Evolutionary conservation across 306 rosid genomes (phyloP).

Genomic region (Malus sylvestris): DNA sequence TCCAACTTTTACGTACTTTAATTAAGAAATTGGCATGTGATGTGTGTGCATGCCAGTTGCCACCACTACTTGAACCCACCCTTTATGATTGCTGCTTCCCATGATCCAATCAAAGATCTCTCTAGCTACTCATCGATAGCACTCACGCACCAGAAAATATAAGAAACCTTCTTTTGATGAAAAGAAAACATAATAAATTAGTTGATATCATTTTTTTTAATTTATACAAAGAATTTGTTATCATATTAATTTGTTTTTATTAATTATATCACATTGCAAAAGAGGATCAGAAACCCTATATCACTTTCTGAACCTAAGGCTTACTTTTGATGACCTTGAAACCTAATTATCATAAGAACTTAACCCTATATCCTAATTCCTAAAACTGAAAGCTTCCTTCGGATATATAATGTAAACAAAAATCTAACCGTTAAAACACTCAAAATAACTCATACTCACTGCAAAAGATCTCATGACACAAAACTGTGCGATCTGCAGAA

Average conservation of each 20-base stretch:
- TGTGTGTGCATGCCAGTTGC: neutral
- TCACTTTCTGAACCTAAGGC: too few species aligned
- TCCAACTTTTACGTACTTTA: neutral
- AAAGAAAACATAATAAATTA: too few species aligned
- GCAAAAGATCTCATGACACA: too few species aligned
- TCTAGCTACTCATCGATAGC: conserved; percentile 29
- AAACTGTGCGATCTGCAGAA: neutral
- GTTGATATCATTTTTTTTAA: too few species aligned
- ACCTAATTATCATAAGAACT: neutral
- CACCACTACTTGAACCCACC: neutral
- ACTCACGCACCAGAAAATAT: conserved; percentile 18
- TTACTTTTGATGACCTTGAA: neutral
- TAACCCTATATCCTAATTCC: neutral
- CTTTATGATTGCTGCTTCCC: conserved; percentile 54
- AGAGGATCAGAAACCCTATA: neutral
- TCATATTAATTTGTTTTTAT: too few species aligned
- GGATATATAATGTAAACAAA: too few species aligned
- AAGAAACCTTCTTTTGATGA: neutral
- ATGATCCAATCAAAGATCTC: conserved; percentile 34
- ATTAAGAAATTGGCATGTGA: neutral
- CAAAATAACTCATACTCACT: too few species aligned
- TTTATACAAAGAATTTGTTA: too few species aligned
- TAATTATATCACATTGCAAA: neutral
- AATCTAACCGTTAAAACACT: too few species aligned
- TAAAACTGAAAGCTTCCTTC: neutral